Conservation (phyloP, 1,284 basidiomycete genomes). For the Microbotryum saponariae region DNA sequence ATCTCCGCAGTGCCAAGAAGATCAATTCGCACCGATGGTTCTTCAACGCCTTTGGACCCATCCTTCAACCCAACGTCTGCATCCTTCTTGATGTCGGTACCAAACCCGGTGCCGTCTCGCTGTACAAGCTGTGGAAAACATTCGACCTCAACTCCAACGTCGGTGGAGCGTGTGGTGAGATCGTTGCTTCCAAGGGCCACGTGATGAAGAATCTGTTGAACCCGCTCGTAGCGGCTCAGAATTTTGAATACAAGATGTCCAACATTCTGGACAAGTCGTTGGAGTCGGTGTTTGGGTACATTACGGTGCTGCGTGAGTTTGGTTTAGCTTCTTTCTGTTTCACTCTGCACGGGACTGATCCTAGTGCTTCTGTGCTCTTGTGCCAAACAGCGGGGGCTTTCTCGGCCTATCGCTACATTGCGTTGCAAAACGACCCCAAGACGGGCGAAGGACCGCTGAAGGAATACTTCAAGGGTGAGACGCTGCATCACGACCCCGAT, state of each 20-base stretch:
- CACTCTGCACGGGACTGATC: no score
- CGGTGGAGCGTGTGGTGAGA: conserved; percentile 89
- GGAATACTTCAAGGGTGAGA: conserved; percentile 93
- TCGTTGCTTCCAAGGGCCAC: conserved; percentile 83
- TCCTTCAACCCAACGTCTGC: conserved; percentile 70
- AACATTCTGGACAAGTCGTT: conserved; percentile 56
- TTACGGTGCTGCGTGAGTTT: conserved; percentile 65
- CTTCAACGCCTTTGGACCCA: conserved; percentile 70
- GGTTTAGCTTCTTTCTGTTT: no score
- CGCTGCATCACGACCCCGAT: conserved; percentile 48
- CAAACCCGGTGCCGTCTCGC: conserved; percentile 68
- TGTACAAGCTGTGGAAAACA: conserved; percentile 91
- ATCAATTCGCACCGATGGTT: conserved; percentile 95
- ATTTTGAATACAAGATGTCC: conserved; percentile 66
- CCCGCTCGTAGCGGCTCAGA: conserved; percentile 73
- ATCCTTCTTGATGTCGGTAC: conserved; percentile 91
- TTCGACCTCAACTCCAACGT: conserved; percentile 93
- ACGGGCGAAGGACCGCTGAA: conserved; percentile 75
- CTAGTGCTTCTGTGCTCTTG: not conserved
- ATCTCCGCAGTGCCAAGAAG: conserved; percentile 39
- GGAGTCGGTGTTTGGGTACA: conserved; percentile 70
- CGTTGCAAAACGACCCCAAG: conserved; percentile 70
- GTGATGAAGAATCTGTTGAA: conserved; percentile 51
- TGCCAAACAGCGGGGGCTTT: conserved; percentile 58
- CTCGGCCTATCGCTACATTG: conserved; percentile 70